Conservation (phyloP, 2,329 filamentous ascomycete species). For the Cryphonectria japonica region DNA sequence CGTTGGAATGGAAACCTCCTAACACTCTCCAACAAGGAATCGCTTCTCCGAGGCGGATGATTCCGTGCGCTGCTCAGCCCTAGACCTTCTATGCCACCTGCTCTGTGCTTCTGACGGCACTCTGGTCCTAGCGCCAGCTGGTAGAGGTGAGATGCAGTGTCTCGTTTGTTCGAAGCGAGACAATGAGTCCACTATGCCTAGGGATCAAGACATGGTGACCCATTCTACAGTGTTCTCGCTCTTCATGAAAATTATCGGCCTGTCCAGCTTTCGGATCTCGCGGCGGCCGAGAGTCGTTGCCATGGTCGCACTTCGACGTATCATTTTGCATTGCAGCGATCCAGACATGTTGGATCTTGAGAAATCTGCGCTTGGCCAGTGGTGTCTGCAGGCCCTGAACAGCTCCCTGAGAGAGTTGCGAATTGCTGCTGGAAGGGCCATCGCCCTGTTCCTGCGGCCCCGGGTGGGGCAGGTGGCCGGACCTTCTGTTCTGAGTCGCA, state of each 20-base stretch:
- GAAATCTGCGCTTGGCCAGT: slow-evolving; percentile 71
- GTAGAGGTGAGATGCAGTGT: slow-evolving; percentile 31
- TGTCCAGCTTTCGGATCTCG: slow-evolving; percentile 53
- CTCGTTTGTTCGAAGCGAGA: slow-evolving; percentile 31
- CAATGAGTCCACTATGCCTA: slow-evolving; percentile 16
- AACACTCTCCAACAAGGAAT: slow-evolving; percentile 10
- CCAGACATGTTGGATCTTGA: slow-evolving; percentile 67
- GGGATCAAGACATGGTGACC: slow-evolving; percentile 32
- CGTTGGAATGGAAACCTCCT: neutral
- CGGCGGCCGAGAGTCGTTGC: slow-evolving; percentile 68
- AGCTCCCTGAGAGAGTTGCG: slow-evolving; percentile 86
- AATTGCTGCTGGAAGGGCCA: slow-evolving; percentile 71
- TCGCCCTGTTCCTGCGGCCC: slow-evolving; percentile 24
- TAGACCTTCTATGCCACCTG: slow-evolving; percentile 57
- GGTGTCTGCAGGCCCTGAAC: slow-evolving; percentile 78
- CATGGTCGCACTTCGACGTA: slow-evolving; percentile 71
- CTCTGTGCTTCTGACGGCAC: slow-evolving; percentile 59
- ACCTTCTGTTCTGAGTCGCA: slow-evolving; percentile 54
- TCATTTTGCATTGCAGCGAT: slow-evolving; percentile 69
- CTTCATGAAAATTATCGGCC: slow-evolving; percentile 52
- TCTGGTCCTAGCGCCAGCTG: slow-evolving; percentile 37
- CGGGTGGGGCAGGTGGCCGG: slow-evolving; percentile 14
- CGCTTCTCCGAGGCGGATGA: slow-evolving; percentile 32
- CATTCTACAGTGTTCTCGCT: slow-evolving; percentile 47
- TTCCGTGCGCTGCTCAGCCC: slow-evolving; percentile 33